Evolutionary conservation across 352 stramenopile genomes (phyloP).

Genomic region (Pythium rhizo-oryzae): DNA sequence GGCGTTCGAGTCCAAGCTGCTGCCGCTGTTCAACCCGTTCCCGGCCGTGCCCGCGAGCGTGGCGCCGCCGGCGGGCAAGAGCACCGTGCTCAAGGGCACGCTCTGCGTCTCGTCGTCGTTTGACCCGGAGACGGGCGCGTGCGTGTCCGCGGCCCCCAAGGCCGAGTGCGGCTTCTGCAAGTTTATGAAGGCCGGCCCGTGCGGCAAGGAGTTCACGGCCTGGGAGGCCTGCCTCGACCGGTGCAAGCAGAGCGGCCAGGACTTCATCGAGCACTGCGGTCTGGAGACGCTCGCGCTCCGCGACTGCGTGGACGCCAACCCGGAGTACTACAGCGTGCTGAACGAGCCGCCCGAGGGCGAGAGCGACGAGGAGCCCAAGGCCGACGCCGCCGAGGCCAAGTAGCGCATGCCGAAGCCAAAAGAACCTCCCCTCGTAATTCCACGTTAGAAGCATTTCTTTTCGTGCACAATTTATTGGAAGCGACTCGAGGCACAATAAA

Average conservation of each 20-base stretch:
- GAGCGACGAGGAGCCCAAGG: slow-evolving; percentile 19
- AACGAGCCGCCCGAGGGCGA: slow-evolving; percentile 57
- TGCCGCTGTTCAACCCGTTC: slow-evolving; percentile 85
- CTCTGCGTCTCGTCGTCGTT: slow-evolving; percentile 74
- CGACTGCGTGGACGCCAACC: slow-evolving; percentile 87
- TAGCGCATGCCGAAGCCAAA: neutral
- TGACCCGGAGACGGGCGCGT: slow-evolving; percentile 53
- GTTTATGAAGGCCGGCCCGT: slow-evolving; percentile 91
- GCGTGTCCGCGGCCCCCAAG: slow-evolving; percentile 50
- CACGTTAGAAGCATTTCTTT: neutral
- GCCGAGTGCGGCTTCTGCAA: slow-evolving; percentile 90
- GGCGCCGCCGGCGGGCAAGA: slow-evolving; percentile 24
- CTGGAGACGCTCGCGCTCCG: slow-evolving; percentile 73
- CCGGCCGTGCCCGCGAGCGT: slow-evolving; percentile 50
- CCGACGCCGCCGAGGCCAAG: slow-evolving; percentile 2
- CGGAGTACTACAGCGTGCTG: slow-evolving; percentile 88
- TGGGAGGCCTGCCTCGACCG: slow-evolving; percentile 85
- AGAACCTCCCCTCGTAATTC: neutral
- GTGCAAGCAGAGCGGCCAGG: slow-evolving; percentile 67
- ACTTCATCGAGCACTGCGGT: slow-evolving; percentile 85
- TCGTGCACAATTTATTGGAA: neutral
- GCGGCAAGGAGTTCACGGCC: slow-evolving; percentile 72
- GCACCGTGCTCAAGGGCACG: slow-evolving; percentile 48
- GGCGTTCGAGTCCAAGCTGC: slow-evolving; percentile 64
- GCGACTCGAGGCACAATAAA: neutral